Conservation (phyloP, 345 rosid species). For the Eucalyptus cloeziana region DNA sequence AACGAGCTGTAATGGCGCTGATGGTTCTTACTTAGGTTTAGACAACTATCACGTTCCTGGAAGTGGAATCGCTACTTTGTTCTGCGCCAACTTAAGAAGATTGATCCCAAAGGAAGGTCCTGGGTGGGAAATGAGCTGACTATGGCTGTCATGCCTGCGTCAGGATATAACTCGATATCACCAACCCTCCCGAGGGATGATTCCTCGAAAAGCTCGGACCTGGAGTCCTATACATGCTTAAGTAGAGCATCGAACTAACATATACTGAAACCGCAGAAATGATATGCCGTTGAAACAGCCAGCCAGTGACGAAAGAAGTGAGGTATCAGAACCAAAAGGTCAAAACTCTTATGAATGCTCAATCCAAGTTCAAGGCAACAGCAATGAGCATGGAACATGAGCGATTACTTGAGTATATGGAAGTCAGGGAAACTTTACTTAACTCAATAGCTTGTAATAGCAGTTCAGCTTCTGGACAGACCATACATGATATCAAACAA, state of each 20-base stretch:
- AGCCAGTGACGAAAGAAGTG: neutral
- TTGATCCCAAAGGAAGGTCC: neutral
- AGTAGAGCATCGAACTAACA: neutral
- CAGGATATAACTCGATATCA: neutral
- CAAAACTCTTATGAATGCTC: neutral
- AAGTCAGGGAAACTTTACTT: neutral
- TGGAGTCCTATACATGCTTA: neutral
- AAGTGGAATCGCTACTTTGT: neutral
- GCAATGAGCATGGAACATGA: neutral
- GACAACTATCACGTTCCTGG: neutral
- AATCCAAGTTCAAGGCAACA: neutral
- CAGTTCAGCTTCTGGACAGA: neutral
- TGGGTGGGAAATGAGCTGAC: neutral
- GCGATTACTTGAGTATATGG: neutral
- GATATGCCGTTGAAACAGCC: neutral
- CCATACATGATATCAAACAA: slow-evolving; percentile 1
- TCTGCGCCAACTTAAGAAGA: neutral
- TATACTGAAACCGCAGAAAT: neutral
- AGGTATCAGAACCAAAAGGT: neutral
- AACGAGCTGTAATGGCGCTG: neutral
- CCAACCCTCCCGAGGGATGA: neutral
- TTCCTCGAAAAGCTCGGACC: neutral
- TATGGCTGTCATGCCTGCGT: neutral
- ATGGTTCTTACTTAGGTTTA: neutral
- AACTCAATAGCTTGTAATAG: neutral